phyloP scores from a whole-genome alignment of 192 early-diverging fungal species.

The Diversispora epigaea region DNA sequence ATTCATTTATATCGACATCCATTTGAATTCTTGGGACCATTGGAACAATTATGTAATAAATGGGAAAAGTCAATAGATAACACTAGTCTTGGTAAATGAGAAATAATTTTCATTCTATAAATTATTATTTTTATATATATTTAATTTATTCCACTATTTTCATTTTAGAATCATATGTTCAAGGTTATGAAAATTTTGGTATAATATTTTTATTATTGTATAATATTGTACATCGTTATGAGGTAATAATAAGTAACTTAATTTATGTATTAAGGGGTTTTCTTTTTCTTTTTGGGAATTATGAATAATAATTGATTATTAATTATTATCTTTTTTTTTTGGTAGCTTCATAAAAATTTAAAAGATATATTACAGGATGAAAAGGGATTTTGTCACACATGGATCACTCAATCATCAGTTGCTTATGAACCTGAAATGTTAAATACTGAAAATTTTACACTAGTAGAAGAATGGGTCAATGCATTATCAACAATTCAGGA shows the following conservation, averaged over 20 bases:
- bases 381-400: constrained; percentile 20
- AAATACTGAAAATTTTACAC: not conserved
- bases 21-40: constrained; percentile 2
- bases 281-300: not conserved
- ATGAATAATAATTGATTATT: not conserved
- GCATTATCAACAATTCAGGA: not conserved
- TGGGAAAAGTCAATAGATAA: not conserved
- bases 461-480: not conserved
- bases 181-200: constrained; percentile 30
- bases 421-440: not conserved
- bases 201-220: constrained; percentile 10
- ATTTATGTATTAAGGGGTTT: not conserved
- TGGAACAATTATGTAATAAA: constrained; percentile 23
- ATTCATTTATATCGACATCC: constrained; percentile 30
- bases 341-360: constrained; percentile 25
- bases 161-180: not conserved
- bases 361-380: constrained; percentile 20
- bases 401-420: constrained; percentile 10
- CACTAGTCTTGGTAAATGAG: not conserved
- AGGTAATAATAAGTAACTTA: not conserved
- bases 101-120: not conserved
- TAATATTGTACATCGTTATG: constrained; percentile 19
- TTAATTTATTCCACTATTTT: not conserved
- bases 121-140: constrained; percentile 11
- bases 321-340: not conserved